These are phyloP conservation scores for Sphaerulina populicola DNA, from an alignment of 2,329 filamentous ascomycete species.

Conservation along the genomic window DNA sequence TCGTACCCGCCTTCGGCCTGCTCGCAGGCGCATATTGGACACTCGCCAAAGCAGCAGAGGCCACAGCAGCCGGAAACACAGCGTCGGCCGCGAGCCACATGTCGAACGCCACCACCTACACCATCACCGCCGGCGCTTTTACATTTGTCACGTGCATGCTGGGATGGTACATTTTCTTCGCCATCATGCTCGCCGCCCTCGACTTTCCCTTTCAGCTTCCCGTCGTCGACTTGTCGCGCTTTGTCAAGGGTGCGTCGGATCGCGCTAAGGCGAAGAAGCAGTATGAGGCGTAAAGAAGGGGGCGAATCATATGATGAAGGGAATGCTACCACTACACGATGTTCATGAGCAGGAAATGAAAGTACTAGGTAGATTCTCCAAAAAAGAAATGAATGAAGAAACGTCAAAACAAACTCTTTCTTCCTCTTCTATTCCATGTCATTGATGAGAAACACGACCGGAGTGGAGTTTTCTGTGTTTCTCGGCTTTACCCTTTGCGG, in stretches of 20 bases:
- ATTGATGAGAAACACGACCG: neutral
- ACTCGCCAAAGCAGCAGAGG: slow-evolving; percentile 38
- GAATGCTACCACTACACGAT: slow-evolving; percentile 3
- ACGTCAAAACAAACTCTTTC: slow-evolving; percentile 2
- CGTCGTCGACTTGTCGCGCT: slow-evolving; percentile 39
- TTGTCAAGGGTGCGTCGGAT: slow-evolving; percentile 41
- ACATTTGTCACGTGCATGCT: slow-evolving; percentile 42
- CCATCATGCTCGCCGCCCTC: slow-evolving; percentile 46
- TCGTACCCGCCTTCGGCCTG: slow-evolving; percentile 52
- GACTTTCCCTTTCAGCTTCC: slow-evolving; percentile 48
- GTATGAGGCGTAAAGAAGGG: slow-evolving; percentile 18
- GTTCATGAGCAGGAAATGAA: slow-evolving; percentile 1
- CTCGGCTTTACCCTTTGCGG: neutral
- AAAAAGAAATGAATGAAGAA: neutral
- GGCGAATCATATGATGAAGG: neutral
- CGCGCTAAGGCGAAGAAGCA: slow-evolving; percentile 24
- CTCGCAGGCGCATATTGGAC: slow-evolving; percentile 56
- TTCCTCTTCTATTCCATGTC: neutral
- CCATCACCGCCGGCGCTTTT: slow-evolving; percentile 41
- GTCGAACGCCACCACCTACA: slow-evolving; percentile 12
- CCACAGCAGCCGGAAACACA: slow-evolving; percentile 23
- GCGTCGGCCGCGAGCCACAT: neutral
- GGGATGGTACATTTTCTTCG: slow-evolving; percentile 49
- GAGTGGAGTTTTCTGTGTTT: neutral
- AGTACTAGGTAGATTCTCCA: too few species aligned